Evolutionary conservation across 768 basidiomycete species (phyloP).

Genomic region (Calocera cornea): DNA sequence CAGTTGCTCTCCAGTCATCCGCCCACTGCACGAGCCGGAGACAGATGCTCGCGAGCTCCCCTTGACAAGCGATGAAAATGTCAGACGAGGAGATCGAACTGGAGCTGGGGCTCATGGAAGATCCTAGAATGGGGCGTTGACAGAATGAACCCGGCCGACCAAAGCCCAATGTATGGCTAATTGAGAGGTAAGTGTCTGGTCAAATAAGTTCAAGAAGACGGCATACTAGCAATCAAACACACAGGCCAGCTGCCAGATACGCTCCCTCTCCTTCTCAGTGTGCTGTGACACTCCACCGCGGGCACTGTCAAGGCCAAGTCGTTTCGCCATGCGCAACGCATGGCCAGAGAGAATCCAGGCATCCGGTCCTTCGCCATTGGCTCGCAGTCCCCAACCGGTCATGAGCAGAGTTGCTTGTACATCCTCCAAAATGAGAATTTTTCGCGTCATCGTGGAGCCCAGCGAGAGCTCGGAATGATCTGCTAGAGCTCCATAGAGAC

Average conservation of each 20-base stretch:
- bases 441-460: neutral
- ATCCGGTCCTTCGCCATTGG: neutral
- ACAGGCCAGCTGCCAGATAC: neutral
- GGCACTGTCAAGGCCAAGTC: neutral
- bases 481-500: neutral
- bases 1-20: neutral
- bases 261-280: neutral
- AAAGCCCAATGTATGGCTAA: neutral
- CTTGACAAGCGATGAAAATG: neutral
- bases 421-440: neutral
- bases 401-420: neutral
- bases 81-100: neutral
- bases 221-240: slow-evolving; percentile 1
- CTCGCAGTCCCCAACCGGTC: neutral
- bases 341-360: neutral
- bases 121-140: neutral
- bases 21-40: neutral
- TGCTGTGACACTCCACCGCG: neutral
- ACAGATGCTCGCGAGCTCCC: neutral
- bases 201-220: neutral
- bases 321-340: neutral
- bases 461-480: neutral
- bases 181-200: neutral
- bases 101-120: neutral
- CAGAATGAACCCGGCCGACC: neutral